Percentiles rank a stretch among this genome's conserved stretches.
Evolutionary conservation across 2,329 filamentous ascomycete genomes (phyloP).

Genomic region (Pseudopithomyces maydicus): DNA sequence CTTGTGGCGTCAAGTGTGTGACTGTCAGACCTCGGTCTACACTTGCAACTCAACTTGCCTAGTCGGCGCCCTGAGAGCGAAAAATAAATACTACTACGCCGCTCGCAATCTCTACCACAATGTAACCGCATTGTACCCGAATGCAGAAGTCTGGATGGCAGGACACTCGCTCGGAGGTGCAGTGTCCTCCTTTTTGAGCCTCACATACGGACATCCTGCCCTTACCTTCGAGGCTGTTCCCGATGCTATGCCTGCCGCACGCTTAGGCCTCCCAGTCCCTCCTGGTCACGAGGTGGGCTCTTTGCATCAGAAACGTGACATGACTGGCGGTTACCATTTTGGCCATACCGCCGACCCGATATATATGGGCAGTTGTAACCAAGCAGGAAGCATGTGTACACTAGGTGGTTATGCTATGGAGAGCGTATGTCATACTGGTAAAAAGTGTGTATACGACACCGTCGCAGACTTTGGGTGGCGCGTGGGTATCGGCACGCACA

Average conservation of each 20-base stretch:
- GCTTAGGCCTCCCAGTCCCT: constrained; percentile 83
- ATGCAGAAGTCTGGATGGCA: constrained; percentile 83
- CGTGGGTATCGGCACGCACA: constrained; percentile 87
- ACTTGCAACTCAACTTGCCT: constrained; percentile 94
- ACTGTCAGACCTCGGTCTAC: constrained; percentile 86
- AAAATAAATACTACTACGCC: constrained; percentile 90
- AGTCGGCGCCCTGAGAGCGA: constrained; percentile 71
- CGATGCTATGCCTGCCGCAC: constrained; percentile 82
- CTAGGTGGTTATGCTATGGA: constrained; percentile 94
- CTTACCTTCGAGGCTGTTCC: constrained; percentile 93
- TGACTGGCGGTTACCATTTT: constrained; percentile 85
- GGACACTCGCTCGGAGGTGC: constrained; percentile 93
- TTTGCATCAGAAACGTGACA: constrained; percentile 61
- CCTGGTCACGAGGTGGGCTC: constrained; percentile 74
- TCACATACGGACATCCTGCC: constrained; percentile 90
- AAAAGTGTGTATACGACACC: constrained; percentile 89
- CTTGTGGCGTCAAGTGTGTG: constrained; percentile 89
- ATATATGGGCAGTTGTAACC: constrained; percentile 92
- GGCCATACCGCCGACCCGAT: constrained; percentile 96
- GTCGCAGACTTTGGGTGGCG: constrained; percentile 92
- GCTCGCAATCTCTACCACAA: constrained; percentile 90
- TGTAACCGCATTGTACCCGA: constrained; percentile 84
- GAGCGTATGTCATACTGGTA: constrained; percentile 86
- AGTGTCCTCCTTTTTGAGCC: constrained; percentile 82
- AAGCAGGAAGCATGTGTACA: constrained; percentile 85